Evolutionary conservation across 202 grass and related monocot genomes (phyloP), one percentile per base, ranked within the genome.

Genomic region (Schoenoplectus triqueter): DNA sequence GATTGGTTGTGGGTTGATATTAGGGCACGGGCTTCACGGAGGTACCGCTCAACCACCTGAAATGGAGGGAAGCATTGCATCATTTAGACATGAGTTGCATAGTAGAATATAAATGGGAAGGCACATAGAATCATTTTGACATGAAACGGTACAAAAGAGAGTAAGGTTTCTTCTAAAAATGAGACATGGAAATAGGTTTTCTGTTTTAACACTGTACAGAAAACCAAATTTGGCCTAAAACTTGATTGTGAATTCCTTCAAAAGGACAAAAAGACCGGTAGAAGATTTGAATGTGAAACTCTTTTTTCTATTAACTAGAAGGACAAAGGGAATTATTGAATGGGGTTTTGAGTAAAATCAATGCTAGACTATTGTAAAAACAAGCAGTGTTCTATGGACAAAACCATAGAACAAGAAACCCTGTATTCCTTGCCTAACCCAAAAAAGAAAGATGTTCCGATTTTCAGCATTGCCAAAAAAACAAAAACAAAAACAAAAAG

Each of bases 11-110:
- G 86, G 69, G 84, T 82, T 15, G 89, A 83, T 1, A 95, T 84
- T 78, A 99, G 91, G 15, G 76, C 64, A 9, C 96, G 83, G 48
- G 96, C 96, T 72, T 99, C 91, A 0, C 93, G 87, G 1, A 99
- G 69, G 75, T 96, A 91, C 76, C 89, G 89, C 85, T 99, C 96
- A 47, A 96, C 91, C 80, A 99, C 81, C 93, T 99, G 89, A 70
- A 83, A 69, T 69, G 49, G 48, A 59, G 81, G 10, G 4, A 70
- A 42, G 6, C 7, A 61, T 60, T 7, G 54, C 13, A 8, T 44
- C 22, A 44, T 61, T 78, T 17, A 60, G 6, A 59, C 10, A 78
- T 59, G 52, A 78, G 21, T 76, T 56, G 71, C 48, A 52, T 74
- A 10, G 21, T 39, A 82, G 4, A 69, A 68, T 21, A 54, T 17